phyloP scores from a whole-genome alignment of 83 land plant species.

The Thuja plicata region DNA sequence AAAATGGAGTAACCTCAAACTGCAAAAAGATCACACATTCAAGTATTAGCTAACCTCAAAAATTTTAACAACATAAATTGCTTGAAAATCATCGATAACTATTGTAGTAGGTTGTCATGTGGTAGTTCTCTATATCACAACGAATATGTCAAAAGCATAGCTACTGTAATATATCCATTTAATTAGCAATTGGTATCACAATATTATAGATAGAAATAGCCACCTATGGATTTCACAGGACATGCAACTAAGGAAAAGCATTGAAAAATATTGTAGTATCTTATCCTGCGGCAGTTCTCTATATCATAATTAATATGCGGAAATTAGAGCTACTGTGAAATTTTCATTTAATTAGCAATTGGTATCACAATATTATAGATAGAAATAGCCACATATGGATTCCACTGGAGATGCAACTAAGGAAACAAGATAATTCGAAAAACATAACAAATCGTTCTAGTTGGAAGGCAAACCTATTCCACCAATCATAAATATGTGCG shows the following conservation, averaged over 20 bases:
- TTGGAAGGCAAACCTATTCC: background rate
- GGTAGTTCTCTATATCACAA: background rate
- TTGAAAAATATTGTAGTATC: background rate
- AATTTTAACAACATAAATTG: background rate
- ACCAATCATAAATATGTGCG: background rate
- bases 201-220: background rate
- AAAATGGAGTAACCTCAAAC: slow-evolving; percentile 79
- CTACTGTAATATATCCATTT: background rate
- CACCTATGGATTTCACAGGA: background rate
- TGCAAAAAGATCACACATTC: slow-evolving; percentile 23
- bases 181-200: background rate
- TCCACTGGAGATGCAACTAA: background rate
- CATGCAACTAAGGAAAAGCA: background rate
- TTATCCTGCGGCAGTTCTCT: background rate
- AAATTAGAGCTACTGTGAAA: background rate
- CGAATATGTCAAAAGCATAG: background rate
- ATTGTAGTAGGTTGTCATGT: background rate
- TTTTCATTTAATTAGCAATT: background rate
- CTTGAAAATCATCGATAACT: background rate
- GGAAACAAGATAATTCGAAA: background rate
- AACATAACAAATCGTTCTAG: background rate
- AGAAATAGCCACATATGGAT: background rate
- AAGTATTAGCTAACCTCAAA: slow-evolving; percentile 14
- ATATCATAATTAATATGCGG: background rate
- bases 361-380: background rate